Evolutionary conservation across 2,329 filamentous ascomycete genomes (phyloP).

Genomic region (Fusarium subtropicale): DNA sequence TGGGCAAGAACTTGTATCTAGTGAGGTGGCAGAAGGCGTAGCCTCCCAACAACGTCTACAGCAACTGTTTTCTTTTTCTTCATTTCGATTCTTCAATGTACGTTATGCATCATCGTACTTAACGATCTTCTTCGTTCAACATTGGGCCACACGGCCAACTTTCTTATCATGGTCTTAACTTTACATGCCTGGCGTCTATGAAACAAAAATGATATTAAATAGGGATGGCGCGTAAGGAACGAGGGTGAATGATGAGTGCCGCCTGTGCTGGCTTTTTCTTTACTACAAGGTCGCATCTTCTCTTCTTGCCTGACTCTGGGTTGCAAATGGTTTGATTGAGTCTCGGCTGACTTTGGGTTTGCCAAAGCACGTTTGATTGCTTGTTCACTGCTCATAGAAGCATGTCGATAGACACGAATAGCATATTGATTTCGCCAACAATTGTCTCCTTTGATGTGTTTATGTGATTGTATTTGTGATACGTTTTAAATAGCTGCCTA

Average conservation of each 20-base stretch:
- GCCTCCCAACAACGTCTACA: constrained; percentile 34
- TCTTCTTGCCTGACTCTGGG: constrained; percentile 36
- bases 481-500: too few species aligned
- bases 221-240: constrained; percentile 42
- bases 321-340: constrained; percentile 1
- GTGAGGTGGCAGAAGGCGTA: constrained; percentile 28
- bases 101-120: constrained; percentile 51
- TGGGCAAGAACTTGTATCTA: constrained; percentile 27
- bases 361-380: constrained; percentile 37
- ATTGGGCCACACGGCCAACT: constrained; percentile 41
- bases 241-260: constrained; percentile 24
- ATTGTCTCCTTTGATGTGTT: not conserved
- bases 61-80: constrained; percentile 36
- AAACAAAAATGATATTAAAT: constrained; percentile 43
- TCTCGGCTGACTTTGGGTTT: constrained; percentile 38
- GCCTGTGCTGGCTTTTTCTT: constrained; percentile 28
- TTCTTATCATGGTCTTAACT: constrained; percentile 39
- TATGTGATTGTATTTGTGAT: not conserved
- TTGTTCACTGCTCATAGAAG: constrained; percentile 25
- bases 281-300: constrained; percentile 38
- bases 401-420: constrained; percentile 41
- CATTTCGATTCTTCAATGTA: constrained; percentile 53
- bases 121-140: constrained; percentile 49
- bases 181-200: constrained; percentile 44
- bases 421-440: constrained; percentile 25